Evolutionary conservation across 2,329 filamentous ascomycete genomes (phyloP).

Genomic region (Ascochyta rabiei): DNA sequence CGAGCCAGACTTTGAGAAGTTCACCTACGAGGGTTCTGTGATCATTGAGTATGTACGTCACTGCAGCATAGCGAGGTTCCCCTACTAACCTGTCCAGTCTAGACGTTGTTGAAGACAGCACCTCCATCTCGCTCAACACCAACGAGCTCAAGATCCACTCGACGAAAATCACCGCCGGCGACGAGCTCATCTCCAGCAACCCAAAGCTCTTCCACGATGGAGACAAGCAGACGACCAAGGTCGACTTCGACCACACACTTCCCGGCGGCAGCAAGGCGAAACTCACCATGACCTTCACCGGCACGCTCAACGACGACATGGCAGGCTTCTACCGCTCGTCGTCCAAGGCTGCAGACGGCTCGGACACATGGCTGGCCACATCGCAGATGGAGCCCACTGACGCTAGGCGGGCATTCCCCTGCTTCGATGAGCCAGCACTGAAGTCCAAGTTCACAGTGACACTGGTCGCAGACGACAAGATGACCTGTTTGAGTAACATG

Average conservation of each 20-base stretch:
- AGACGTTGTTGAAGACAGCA: constrained; percentile 83
- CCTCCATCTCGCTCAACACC: constrained; percentile 84
- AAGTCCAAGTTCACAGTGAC: constrained; percentile 94
- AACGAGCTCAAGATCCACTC: constrained; percentile 83
- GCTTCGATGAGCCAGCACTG: constrained; percentile 93
- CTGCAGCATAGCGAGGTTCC: not conserved
- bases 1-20: constrained; percentile 87
- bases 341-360: constrained; percentile 82
- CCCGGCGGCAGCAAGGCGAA: constrained; percentile 77
- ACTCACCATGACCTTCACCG: constrained; percentile 78
- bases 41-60: constrained; percentile 69
- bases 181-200: constrained; percentile 63
- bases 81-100: constrained; percentile 57
- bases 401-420: constrained; percentile 89
- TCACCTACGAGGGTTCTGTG: constrained; percentile 85
- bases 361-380: constrained; percentile 81
- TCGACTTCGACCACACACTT: constrained; percentile 77
- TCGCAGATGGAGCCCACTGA: constrained; percentile 98
- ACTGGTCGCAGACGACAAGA: constrained; percentile 83
- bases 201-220: constrained; percentile 76
- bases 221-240: constrained; percentile 78
- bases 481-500: constrained; percentile 97
- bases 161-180: constrained; percentile 69
- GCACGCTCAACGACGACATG: constrained; percentile 90
- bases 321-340: constrained; percentile 96